Evolutionary conservation across 208 protist species (phyloP).

Genomic region (Crithidia thermophila): DNA sequence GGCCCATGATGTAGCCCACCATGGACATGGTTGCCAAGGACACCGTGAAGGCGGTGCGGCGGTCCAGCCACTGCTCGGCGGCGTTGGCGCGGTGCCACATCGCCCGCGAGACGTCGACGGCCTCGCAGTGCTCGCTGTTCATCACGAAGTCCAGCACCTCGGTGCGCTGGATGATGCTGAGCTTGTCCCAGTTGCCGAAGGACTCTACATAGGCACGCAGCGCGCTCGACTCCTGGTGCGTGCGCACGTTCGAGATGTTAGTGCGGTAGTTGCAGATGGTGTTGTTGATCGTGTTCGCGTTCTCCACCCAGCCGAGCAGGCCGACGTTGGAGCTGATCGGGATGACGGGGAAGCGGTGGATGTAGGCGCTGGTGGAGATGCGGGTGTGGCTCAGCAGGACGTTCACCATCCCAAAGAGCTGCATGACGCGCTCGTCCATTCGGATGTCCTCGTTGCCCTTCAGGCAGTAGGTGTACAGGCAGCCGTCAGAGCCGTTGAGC

Average conservation of each 20-base stretch:
- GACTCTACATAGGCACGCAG: conserved; percentile 89
- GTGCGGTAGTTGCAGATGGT: conserved; percentile 98
- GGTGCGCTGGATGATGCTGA: conserved; percentile 95
- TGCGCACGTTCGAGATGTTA: conserved; percentile 79
- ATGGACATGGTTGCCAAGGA: conserved; percentile 99
- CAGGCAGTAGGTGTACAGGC: conserved; percentile 97
- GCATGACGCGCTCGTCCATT: conserved; percentile 99
- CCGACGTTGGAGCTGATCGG: conserved; percentile 99
- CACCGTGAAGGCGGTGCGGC: conserved; percentile 98
- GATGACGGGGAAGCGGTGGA: conserved; percentile 98
- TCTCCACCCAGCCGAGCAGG: conserved; percentile 99
- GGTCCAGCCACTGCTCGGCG: conserved; percentile 98
- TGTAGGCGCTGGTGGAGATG: conserved; percentile 83
- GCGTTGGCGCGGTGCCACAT: conserved; percentile 98
- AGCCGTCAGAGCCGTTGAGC: conserved; percentile 96
- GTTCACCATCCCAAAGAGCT: conserved; percentile 99
- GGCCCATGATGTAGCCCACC: conserved; percentile 94
- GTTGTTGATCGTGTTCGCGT: conserved; percentile 98
- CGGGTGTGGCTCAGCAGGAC: conserved; percentile 95
- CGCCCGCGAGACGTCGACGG: conserved; percentile 78
- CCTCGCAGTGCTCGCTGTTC: conserved; percentile 91
- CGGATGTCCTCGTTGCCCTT: conserved; percentile 99
- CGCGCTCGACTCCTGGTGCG: conserved; percentile 86
- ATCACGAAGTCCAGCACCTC: conserved; percentile 98
- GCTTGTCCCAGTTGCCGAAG: conserved; percentile 88